Evolutionary conservation across 371 early-diverging fungal genomes (phyloP), one percentile per base, ranked within the genome.

Genomic region (Lichtheimia ramosa): DNA sequence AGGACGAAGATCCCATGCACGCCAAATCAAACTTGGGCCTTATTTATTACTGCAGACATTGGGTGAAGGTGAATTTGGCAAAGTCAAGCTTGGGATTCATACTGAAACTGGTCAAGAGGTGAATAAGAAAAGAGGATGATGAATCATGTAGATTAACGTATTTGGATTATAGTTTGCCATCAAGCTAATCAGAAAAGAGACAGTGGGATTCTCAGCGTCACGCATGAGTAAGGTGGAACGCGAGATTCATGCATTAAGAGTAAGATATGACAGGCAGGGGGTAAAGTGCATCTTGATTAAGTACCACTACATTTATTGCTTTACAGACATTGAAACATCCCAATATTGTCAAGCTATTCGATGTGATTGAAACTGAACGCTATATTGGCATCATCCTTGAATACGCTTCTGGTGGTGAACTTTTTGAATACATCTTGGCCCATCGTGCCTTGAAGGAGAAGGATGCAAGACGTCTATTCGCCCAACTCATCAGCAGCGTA

Each of bases 11-110:
- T 43, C 27, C 82, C 41, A 56, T 34, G 34, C 48, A 52, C 52
- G 63, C 21, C 68, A 68, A 28, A 84, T 84, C 48, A 83, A 86
- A 72, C 83, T 96, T 67, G 96, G 96, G 2, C 90, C 94, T 50
- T 99, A 97, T 68, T 83, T 87, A 16, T 77, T 98, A 34, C 83
- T 92, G 20, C 95, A 95, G 74, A 92, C 94, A 15, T 83, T 99
- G 7, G 99, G 98, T 54, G 96, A 94, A 73, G 99, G 99, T 34
- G 97, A 97, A 74, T 98, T 97, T 71, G 96, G 96, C 48, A 96
- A 97, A 77, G 99, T 99, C 64, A 97, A 98, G 71, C 86, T 97
- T 16, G 99, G 95, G 2, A 82, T 94, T 59, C 93, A 97, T 72
- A 89, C 85, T 43, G 77, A 94, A 48, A 92, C 92, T 1, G 92